Conservation (phyloP, 2,329 filamentous ascomycete genomes). For the Botryotinia convoluta region DNA sequence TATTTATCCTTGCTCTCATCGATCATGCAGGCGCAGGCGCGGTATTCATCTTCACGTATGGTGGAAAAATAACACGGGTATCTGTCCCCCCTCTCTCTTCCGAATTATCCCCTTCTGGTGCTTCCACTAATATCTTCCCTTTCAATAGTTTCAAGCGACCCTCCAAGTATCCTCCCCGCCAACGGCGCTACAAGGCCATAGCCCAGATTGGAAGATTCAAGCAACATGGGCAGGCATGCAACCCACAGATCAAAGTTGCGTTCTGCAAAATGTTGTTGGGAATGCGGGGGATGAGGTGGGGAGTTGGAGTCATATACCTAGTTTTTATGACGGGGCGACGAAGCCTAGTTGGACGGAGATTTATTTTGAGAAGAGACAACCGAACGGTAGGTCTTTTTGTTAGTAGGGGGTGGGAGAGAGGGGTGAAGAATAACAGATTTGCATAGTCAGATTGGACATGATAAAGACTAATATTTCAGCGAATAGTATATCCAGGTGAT, state of each 20-base stretch:
- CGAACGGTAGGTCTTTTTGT: not conserved
- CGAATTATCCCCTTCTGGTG: not conserved
- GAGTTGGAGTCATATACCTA: constrained; percentile 9
- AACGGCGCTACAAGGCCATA: not conserved
- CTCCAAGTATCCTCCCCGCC: not conserved
- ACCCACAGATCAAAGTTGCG: constrained; percentile 25
- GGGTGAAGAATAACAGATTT: no score
- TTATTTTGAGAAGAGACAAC: constrained; percentile 11
- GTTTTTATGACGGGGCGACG: constrained; percentile 15
- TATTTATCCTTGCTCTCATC: not conserved
- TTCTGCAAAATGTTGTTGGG: constrained; percentile 18
- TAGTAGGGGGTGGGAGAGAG: not conserved
- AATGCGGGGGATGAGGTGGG: constrained; percentile 3
- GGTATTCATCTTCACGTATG: constrained; percentile 3
- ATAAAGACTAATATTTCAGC: not conserved
- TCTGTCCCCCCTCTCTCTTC: not conserved
- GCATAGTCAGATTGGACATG: no score
- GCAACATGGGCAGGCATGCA: constrained; percentile 7
- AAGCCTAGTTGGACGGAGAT: constrained; percentile 1
- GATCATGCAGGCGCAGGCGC: not conserved
- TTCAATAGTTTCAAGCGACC: not conserved
- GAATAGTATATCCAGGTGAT: constrained; percentile 17
- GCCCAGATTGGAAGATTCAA: constrained; percentile 4
- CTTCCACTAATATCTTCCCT: not conserved
- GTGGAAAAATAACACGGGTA: constrained; percentile 13